Percentiles rank a stretch among this genome's conserved stretches.
Evolutionary conservation across 2,329 filamentous ascomycete genomes (phyloP).

Genomic region (Hortaea sp.): DNA sequence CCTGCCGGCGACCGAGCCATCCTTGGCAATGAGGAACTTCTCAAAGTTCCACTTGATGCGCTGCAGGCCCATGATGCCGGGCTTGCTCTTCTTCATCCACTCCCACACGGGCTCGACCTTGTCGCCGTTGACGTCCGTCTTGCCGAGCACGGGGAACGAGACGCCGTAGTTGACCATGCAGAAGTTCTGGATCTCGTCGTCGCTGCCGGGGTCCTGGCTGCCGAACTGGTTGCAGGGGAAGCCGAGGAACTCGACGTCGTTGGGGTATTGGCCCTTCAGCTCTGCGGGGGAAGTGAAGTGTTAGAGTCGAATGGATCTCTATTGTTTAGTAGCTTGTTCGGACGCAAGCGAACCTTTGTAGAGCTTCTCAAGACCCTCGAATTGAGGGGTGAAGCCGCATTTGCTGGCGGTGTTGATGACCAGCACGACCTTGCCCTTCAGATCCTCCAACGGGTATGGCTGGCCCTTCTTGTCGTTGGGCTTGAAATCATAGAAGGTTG

Average conservation of each 20-base stretch:
- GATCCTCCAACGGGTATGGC: slow-evolving; percentile 57
- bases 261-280: slow-evolving; percentile 55
- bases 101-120: slow-evolving; percentile 68
- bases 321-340: background rate
- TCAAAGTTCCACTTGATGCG: slow-evolving; percentile 99
- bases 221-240: slow-evolving; percentile 99
- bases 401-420: slow-evolving; percentile 97
- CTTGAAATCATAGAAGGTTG: slow-evolving; percentile 74
- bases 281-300: slow-evolving; percentile 18
- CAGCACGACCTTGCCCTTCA: slow-evolving; percentile 87
- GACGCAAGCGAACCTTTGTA: slow-evolving; percentile 50
- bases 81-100: slow-evolving; percentile 61
- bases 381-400: slow-evolving; percentile 97
- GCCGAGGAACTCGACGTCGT: slow-evolving; percentile 73
- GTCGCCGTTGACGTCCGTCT: slow-evolving; percentile 88
- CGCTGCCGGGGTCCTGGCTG: slow-evolving; percentile 71
- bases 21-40: slow-evolving; percentile 83
- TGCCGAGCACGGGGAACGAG: slow-evolving; percentile 80
- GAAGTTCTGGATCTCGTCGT: slow-evolving; percentile 54
- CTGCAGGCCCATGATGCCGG: slow-evolving; percentile 81
- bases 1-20: slow-evolving; percentile 74
- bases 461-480: slow-evolving; percentile 57
- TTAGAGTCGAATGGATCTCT: background rate
- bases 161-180: slow-evolving; percentile 94
- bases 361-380: slow-evolving; percentile 77